Percentiles rank a stretch among this genome's conserved stretches.
Conservation (phyloP, 768 basidiomycete genomes). For the Mycena vitilis region DNA sequence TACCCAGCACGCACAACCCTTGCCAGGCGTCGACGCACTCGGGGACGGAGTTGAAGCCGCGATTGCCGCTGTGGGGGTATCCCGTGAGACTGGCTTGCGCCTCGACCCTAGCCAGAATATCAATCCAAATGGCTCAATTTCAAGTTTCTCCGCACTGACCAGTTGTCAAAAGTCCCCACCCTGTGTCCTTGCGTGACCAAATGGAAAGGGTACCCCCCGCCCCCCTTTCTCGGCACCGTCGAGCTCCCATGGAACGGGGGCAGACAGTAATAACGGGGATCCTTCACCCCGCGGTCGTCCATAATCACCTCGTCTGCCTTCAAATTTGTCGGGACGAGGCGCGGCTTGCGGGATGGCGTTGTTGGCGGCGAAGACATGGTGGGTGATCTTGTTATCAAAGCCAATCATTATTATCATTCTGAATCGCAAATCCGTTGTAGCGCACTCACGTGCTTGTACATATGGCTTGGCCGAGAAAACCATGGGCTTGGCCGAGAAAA, state of each 20-base stretch:
- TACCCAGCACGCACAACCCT: background rate
- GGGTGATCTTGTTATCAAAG: background rate
- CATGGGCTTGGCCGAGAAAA: background rate
- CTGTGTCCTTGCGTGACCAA: background rate
- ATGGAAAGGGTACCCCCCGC: background rate
- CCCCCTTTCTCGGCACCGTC: background rate
- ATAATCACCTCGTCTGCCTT: conserved; percentile 1
- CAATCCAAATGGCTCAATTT: background rate
- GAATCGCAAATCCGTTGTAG: background rate
- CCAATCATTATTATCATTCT: too few relatives aligned
- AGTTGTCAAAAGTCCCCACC: background rate
- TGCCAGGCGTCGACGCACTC: conserved; percentile 1
- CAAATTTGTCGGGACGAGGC: background rate
- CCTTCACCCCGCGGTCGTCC: background rate
- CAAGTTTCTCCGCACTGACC: background rate
- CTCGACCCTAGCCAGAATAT: background rate
- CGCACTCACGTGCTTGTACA: too few relatives aligned
- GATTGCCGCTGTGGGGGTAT: background rate
- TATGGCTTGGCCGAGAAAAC: too few relatives aligned
- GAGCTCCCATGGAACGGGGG: background rate
- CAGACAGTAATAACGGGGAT: conserved; percentile 7
- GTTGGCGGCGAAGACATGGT: background rate
- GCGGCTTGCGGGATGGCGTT: background rate
- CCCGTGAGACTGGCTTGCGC: background rate
- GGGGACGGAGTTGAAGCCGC: background rate